A percentile compares a stretch with the other conserved stretches of the same genome.
Conservation (phyloP, 495 filamentous ascomycete genomes). For the Penicillium daleae region DNA sequence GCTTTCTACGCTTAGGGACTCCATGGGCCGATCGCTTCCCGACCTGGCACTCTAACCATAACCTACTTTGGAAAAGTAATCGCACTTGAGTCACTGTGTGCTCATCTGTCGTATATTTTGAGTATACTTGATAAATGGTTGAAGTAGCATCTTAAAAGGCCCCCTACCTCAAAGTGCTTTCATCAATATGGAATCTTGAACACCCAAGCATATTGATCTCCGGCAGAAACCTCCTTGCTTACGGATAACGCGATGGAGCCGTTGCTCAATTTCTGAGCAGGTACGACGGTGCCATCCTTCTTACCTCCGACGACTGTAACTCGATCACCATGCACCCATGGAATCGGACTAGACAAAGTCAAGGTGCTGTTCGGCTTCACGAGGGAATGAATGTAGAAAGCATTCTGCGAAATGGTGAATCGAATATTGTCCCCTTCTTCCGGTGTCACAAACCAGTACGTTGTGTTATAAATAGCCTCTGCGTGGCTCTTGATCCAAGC, state of each 20-base stretch:
- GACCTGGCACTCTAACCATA: too few species aligned
- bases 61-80: too few species aligned
- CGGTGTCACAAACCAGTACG: slow-evolving; percentile 59
- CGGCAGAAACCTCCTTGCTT: slow-evolving; percentile 34
- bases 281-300: slow-evolving; percentile 35
- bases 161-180: not conserved
- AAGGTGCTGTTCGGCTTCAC: slow-evolving; percentile 46
- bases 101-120: too few species aligned
- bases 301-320: slow-evolving; percentile 51
- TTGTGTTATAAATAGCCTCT: slow-evolving; percentile 59
- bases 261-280: slow-evolving; percentile 19
- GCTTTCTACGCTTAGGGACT: too few species aligned
- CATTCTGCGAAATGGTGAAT: slow-evolving; percentile 55
- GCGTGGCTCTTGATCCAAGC: slow-evolving; percentile 54
- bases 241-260: slow-evolving; percentile 32
- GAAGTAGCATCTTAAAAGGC: not conserved
- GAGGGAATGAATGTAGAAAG: slow-evolving; percentile 56
- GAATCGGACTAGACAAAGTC: slow-evolving; percentile 46
- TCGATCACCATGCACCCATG: slow-evolving; percentile 45
- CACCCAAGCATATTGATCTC: slow-evolving; percentile 53
- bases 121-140: not conserved
- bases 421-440: slow-evolving; percentile 49
- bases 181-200: slow-evolving; percentile 50
- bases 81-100: too few species aligned
- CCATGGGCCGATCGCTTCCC: too few species aligned